Evolutionary conservation across 2,329 filamentous ascomycete genomes (phyloP), one percentile per base, ranked within the genome.

Genomic region (Cercospora beticola): DNA sequence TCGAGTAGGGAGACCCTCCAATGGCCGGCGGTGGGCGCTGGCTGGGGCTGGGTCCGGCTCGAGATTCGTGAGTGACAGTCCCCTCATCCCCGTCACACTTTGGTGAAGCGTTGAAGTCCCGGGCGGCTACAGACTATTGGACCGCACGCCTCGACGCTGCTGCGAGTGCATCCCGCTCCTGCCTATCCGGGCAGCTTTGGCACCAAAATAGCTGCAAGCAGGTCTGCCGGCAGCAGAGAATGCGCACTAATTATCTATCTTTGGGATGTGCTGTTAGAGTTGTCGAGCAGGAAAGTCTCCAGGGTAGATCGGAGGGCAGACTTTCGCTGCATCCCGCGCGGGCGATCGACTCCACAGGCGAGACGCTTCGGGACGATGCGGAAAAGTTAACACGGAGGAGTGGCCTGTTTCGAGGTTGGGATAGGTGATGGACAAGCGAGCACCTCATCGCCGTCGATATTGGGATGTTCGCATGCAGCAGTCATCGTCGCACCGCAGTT

Each of bases 401-500:
- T 67, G 64, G 31, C 67, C 36, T 49, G 28, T 58, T 65, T 59
- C 12, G 62, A 58, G 23, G n/a, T 18, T n/a, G 33, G 18, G 31
- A 58, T 14, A 46, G 52, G 52, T 58, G 62, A 43, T 40, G 28
- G 62, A n/a, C 49, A 58, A 58, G 57, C 68, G 68, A 68, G 49
- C 56, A 52, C 49, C 58, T 62, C 56, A 30, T 54, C 36, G 14
- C 14, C 49, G 8, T 64, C 62, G 21, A 56, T 16, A 57, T 57
- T 30, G 56, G 64, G 59, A 66, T 64, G 64, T 64, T 62, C 67
- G 69, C 64, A 61, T 59, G 60, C 72, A 74, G 74, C 68, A 73
- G 57, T 46, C 71, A 70, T 68, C 73, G 68, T 70, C 66, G 57
- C 72, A 76, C 74, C 57, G 64, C 73, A 71, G 68, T 49, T 21